These are phyloP conservation scores for Alternaria infectoria DNA, from an alignment of 2,329 filamentous ascomycete species.

Conservation along the genomic window DNA sequence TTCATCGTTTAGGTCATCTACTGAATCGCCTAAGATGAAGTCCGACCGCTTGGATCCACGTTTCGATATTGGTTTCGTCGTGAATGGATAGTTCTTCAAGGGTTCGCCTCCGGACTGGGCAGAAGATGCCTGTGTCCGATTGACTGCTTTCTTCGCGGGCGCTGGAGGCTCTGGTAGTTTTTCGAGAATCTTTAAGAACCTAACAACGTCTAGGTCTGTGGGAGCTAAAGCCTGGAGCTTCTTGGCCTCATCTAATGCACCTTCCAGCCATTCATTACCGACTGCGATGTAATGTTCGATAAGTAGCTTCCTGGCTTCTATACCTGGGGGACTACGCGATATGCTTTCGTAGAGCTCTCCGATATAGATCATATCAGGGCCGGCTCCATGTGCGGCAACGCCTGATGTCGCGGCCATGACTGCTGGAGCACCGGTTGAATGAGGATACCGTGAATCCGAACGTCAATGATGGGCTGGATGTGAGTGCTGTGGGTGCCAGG, in stretches of 20 bases:
- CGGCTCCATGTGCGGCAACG: conserved; percentile 20
- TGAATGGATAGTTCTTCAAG: conserved; percentile 16
- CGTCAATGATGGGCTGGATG: not conserved
- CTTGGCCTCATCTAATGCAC: conserved; percentile 37
- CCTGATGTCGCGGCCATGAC: conserved; percentile 15
- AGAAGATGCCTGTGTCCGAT: not conserved
- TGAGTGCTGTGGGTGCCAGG: not conserved
- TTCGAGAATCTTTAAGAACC: conserved; percentile 26
- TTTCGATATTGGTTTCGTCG: not conserved
- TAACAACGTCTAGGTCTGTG: conserved; percentile 30
- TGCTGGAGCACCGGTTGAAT: not conserved
- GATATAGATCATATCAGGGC: conserved; percentile 42
- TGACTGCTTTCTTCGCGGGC: conserved; percentile 2
- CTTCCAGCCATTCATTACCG: conserved; percentile 38
- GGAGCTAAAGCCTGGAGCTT: conserved; percentile 33
- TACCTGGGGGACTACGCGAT: conserved; percentile 35
- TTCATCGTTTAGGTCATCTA: conserved; percentile 28
- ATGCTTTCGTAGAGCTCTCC: conserved; percentile 43
- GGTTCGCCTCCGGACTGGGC: conserved; percentile 16
- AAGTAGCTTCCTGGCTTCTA: conserved; percentile 38
- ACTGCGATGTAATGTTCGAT: conserved; percentile 42
- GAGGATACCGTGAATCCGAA: not conserved
- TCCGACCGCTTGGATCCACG: not conserved
- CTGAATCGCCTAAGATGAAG: not conserved
- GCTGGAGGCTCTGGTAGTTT: conserved; percentile 32